Evolutionary conservation across 2,329 filamentous ascomycete species (phyloP).

Genomic region (Ophiostoma triangulosporum): DNA sequence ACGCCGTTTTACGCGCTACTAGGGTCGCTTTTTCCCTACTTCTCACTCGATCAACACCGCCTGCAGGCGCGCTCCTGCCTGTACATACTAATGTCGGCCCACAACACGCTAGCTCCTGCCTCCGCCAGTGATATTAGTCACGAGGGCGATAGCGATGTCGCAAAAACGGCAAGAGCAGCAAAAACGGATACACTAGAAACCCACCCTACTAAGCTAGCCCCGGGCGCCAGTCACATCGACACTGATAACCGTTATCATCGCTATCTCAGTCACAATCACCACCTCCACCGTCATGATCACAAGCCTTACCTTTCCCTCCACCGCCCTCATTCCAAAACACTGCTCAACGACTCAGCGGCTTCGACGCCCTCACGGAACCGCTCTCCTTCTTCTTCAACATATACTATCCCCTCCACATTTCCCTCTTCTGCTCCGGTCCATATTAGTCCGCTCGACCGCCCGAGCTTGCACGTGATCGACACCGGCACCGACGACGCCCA

Average conservation of each 20-base stretch:
- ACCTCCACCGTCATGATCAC: not conserved
- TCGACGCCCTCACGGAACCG: slow-evolving; percentile 8
- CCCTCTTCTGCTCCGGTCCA: slow-evolving; percentile 7
- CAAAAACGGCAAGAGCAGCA: not conserved
- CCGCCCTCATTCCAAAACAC: not conserved
- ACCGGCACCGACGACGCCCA: not conserved
- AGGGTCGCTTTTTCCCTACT: not conserved
- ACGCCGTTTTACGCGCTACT: not conserved
- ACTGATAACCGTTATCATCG: slow-evolving; percentile 2
- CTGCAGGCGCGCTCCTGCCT: not conserved
- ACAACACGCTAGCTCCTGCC: not conserved
- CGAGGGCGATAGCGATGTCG: slow-evolving; percentile 1
- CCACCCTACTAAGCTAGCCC: slow-evolving; percentile 3
- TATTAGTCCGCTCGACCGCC: not conserved
- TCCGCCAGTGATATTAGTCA: not conserved
- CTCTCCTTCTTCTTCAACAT: not conserved
- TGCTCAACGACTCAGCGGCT: slow-evolving; percentile 4
- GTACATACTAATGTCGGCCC: not conserved
- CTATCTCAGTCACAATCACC: not conserved
- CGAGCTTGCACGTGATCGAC: not conserved
- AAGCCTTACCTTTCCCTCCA: not conserved
- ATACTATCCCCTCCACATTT: slow-evolving; percentile 1
- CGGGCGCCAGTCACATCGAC: not conserved
- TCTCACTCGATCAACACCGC: not conserved
- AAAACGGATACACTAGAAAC: not conserved